These are phyloP conservation scores for Calonectria montana DNA, from an alignment of 2,329 filamentous ascomycete genomes.

Conservation along the genomic window DNA sequence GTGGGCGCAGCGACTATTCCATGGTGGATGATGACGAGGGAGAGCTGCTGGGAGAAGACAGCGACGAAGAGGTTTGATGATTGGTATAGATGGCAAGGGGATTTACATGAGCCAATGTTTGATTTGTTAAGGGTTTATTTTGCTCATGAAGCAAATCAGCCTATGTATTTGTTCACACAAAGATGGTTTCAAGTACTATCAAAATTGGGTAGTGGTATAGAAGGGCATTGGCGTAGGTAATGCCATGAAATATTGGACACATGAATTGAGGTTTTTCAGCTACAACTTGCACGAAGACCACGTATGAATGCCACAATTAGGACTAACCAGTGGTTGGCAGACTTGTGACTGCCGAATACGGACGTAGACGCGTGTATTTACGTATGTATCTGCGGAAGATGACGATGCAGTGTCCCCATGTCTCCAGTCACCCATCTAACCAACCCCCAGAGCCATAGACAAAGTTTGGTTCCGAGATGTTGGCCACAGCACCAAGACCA, in stretches of 20 bases:
- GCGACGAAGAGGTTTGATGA: constrained; percentile 81
- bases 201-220: constrained; percentile 19
- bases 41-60: constrained; percentile 91
- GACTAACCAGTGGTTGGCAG: not conserved
- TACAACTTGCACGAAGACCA: not conserved
- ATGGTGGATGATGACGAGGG: constrained; percentile 94
- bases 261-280: not conserved
- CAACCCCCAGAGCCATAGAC: not conserved
- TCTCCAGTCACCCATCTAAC: not conserved
- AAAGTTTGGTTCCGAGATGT: not conserved
- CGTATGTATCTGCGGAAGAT: too few species aligned
- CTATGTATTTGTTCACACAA: not conserved
- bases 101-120: constrained; percentile 9
- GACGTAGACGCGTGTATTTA: not conserved
- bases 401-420: too few species aligned
- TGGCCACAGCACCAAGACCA: not conserved
- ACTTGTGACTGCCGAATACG: not conserved
- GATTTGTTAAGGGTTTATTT: not conserved
- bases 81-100: not conserved
- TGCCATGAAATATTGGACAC: constrained; percentile 4
- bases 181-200: not conserved
- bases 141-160: not conserved
- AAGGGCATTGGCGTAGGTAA: constrained; percentile 14
- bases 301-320: not conserved
- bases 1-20: constrained; percentile 87